Evolutionary conservation across 2,329 filamentous ascomycete species (phyloP), one percentile per base, ranked within the genome.

Genomic region (Fusarium continuum): DNA sequence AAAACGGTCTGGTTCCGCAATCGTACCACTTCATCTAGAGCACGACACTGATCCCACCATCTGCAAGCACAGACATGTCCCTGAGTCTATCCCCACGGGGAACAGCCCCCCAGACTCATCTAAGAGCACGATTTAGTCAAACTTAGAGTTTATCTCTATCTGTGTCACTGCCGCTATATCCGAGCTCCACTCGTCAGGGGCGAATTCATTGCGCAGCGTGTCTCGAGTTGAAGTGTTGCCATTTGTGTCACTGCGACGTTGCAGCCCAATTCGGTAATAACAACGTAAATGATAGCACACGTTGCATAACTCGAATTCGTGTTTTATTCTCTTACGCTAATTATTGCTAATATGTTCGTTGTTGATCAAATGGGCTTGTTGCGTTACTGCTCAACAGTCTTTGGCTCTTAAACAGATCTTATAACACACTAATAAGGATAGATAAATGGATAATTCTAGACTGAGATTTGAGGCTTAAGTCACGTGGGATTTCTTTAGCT

Each of bases 21-120:
- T 65, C 51, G 28, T 45, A 50, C 61, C 49, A 58, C 58, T 36
- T 22, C 20, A 53, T 46, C 55, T 39, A 13, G 51, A 40, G 36
- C 43, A 36, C 9, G 43, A 39, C 31, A 20, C 34, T 22, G 20
- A 20, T 55, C 39, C 62, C 55, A 43, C 49, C 53, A 55, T 59
- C 48, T 23, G 35, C 53, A 56, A 36, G 32, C 35, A 58, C 53
- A 44, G 59, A 52, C 34, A 31, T 34, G 34, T 17, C 36, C 35
- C 43, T 39, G 50, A 45, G 38, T 44, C n/a, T 34, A 61, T 68
- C 67, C 67, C 67, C 67, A 64, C 31, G 61, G 56, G 61, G 60
- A 39, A 48, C 13, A 14, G 13, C 28, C n/a, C 55, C 48, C 43
- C 36, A 46, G 25, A 29, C 38, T 34, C 6, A 19, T 29, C 26